Conservation (phyloP, 73 alveolate species). For the Tetrahymena malaccensis region DNA sequence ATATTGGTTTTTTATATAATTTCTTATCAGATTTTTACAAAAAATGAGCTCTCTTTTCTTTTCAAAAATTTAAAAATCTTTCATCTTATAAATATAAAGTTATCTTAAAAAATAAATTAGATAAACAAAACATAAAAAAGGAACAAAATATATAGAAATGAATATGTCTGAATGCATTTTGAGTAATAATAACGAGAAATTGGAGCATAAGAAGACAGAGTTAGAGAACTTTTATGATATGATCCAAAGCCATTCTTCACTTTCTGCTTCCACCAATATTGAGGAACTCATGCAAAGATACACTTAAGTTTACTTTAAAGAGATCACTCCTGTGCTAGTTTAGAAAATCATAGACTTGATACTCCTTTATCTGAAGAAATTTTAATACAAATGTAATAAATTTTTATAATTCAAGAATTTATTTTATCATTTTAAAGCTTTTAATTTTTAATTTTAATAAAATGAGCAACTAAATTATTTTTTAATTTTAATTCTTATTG, state of each 20-base stretch:
- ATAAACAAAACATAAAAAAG: not conserved
- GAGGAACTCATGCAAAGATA: not conserved
- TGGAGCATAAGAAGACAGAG: not conserved
- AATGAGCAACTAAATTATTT: too few species aligned
- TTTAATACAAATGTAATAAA: not conserved
- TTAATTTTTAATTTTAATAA: too few species aligned
- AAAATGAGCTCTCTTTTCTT: not conserved
- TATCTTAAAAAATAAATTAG: too few species aligned
- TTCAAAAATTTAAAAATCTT: not conserved
- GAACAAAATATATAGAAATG: not conserved
- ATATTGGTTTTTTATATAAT: too few species aligned
- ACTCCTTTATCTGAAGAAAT: not conserved
- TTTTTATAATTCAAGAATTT: too few species aligned
- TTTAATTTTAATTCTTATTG: too few species aligned
- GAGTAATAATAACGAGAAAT: not conserved
- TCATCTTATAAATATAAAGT: not conserved
- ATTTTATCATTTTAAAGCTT: too few species aligned
- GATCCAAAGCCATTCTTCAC: not conserved
- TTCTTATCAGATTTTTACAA: not conserved
- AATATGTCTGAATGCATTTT: not conserved
- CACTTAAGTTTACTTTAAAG: not conserved
- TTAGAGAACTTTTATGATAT: not conserved
- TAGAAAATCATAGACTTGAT: not conserved
- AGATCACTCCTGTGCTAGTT: not conserved
- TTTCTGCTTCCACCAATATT: not conserved